phyloP scores from a whole-genome alignment of 768 basidiomycete species.

The Chiua virens region DNA sequence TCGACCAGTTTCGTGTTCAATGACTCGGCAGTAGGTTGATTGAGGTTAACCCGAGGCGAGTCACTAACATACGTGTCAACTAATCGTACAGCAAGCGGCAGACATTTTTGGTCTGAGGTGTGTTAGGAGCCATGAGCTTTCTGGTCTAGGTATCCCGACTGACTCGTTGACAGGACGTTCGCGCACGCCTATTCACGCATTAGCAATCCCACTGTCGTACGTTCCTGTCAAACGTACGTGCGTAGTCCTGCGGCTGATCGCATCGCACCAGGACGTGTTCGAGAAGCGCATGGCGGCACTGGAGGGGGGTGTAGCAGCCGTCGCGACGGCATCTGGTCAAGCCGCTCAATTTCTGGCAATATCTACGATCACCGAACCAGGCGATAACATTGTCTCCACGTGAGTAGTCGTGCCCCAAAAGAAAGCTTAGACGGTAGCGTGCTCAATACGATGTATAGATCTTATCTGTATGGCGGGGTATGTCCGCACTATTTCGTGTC shows the following conservation, averaged over 20 bases:
- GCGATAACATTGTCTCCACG: slow-evolving; percentile 81
- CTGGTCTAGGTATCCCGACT: not conserved
- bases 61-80: no score
- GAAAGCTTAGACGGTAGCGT: not conserved
- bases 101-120: slow-evolving; percentile 14
- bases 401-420: slow-evolving; percentile 45
- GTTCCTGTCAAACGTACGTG: not conserved
- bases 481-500: not conserved
- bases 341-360: slow-evolving; percentile 77
- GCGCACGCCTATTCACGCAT: slow-evolving; percentile 17
- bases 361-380: slow-evolving; percentile 54
- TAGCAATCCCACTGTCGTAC: slow-evolving; percentile 22
- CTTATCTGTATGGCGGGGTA: slow-evolving; percentile 22
- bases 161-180: slow-evolving; percentile 1
- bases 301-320: slow-evolving; percentile 77
- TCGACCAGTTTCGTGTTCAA: slow-evolving; percentile 74
- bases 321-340: slow-evolving; percentile 74
- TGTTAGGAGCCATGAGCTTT: not conserved
- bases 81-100: slow-evolving; percentile 7
- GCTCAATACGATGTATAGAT: slow-evolving; percentile 1
- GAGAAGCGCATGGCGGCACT: slow-evolving; percentile 77
- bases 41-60: no score
- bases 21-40: slow-evolving; percentile 45
- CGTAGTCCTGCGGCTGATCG: not conserved
- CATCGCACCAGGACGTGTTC: slow-evolving; percentile 60